Percentiles rank a stretch among this genome's conserved stretches.
These are phyloP conservation scores for Calonectria pauciramosa DNA, from an alignment of 2,329 filamentous ascomycete species.

Conservation along the genomic window DNA sequence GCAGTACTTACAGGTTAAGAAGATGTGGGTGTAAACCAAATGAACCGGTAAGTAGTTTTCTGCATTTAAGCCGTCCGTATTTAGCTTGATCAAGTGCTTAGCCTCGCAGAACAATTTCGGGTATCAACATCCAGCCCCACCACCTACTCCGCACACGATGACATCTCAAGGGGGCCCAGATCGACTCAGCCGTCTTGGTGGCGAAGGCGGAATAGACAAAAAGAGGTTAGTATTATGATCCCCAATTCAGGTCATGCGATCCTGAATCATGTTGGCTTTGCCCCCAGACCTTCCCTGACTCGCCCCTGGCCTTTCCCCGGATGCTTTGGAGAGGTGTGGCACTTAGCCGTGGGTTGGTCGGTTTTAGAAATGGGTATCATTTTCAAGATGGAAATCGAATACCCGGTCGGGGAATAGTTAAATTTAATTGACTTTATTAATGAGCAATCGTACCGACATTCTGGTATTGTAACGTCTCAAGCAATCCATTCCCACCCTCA, in stretches of 20 bases:
- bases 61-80: background rate
- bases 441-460: background rate
- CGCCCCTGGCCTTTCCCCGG: background rate
- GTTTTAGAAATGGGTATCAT: slow-evolving; percentile 12
- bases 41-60: background rate
- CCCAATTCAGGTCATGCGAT: background rate
- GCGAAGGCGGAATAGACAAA: background rate
- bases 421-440: slow-evolving; percentile 1
- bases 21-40: background rate
- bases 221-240: background rate
- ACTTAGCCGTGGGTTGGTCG: slow-evolving; percentile 27
- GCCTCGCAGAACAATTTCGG: background rate
- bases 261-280: slow-evolving; percentile 5
- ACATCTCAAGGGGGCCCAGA: background rate
- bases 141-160: background rate
- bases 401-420: background rate
- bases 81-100: background rate
- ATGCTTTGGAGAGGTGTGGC: background rate
- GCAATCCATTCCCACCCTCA: background rate
- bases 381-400: slow-evolving; percentile 16
- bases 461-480: background rate
- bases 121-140: slow-evolving; percentile 22
- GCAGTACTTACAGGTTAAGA: background rate
- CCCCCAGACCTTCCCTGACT: background rate
- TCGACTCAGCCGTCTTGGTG: background rate